Percentiles rank a stretch among this genome's conserved stretches.
These are phyloP conservation scores for Trichophyton rubrum DNA, from an alignment of 2,329 filamentous ascomycete genomes.

Conservation along the genomic window DNA sequence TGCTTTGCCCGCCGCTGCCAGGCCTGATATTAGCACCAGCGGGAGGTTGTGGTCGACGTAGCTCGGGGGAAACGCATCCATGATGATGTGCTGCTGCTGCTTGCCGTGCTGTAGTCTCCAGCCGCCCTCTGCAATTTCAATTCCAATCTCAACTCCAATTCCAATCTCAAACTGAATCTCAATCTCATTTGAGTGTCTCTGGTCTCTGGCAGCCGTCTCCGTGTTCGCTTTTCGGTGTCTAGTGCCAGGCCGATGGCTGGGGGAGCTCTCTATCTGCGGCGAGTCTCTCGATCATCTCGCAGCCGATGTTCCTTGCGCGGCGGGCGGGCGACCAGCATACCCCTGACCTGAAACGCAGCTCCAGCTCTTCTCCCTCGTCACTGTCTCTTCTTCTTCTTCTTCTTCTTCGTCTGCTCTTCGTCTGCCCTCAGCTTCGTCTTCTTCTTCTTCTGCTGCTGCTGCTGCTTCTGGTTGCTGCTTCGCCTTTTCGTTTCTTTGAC, in stretches of 20 bases:
- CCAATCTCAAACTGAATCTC: too few relatives aligned
- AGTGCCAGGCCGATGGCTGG: background rate
- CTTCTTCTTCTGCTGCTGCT: background rate
- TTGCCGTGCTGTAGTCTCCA: too few relatives aligned
- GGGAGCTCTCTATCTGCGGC: background rate
- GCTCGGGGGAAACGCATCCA: conserved; percentile 42
- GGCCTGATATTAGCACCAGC: conserved; percentile 67
- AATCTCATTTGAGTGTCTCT: too few relatives aligned
- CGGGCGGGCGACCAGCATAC: background rate
- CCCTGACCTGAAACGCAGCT: background rate
- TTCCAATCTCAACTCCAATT: too few relatives aligned
- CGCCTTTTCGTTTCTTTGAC: background rate
- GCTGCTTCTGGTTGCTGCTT: background rate
- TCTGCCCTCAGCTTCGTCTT: background rate
- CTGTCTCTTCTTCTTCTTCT: background rate
- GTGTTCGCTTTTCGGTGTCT: too few relatives aligned
- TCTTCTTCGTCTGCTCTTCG: background rate
- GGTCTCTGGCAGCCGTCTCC: too few relatives aligned
- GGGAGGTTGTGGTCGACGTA: conserved; percentile 83
- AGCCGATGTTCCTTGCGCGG: background rate
- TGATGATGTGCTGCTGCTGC: conserved; percentile 13
- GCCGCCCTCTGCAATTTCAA: too few relatives aligned
- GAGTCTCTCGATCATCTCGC: background rate
- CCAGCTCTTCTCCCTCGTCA: background rate
- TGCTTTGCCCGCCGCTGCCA: conserved; percentile 30